Evolutionary conservation across 2,329 filamentous ascomycete genomes (phyloP), one percentile per base, ranked within the genome.

Genomic region (Exophiala sideris): DNA sequence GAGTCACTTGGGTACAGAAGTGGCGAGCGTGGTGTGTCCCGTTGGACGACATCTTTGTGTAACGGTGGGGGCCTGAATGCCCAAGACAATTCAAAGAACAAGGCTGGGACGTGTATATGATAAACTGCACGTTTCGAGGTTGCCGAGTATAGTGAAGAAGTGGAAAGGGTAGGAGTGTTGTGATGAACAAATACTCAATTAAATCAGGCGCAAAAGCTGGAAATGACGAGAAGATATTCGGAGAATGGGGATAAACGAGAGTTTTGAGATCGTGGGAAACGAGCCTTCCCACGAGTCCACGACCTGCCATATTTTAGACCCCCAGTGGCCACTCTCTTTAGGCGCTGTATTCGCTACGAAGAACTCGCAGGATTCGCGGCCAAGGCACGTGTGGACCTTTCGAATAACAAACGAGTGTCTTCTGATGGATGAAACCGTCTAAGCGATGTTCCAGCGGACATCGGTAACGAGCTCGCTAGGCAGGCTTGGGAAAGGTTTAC

Each of bases 1-100:
- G 63, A 33, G 65, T 67, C 45, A 71, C 68, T n/a, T 73, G 58
- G 1, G 60, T 62, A 53, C 73, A 76, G 11, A 65, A 51, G 6
- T 36, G 45, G 14, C 54, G 54, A 12, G 34, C 18, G 39, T 47
- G 41, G 8, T 40, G 46, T 34, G 57, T 57, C 12, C 20, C 18
- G 49, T 58, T 56, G 3, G 47, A 49, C 21, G 47, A 42, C 52
- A 55, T 54, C 5, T 33, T 56, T 36, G 11, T 48, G n/a, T 21
- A n/a, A 16, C 34, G 21, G 14, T 21, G 36, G 20, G 18, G 2
- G 45, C 33, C 29, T 7, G 12, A 14, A 24, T 20, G 12, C 14
- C 41, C 18, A 9, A 14, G 9, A n/a, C 20, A 2, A 39, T 16
- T 11, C 18, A 11, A 38, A 20, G n/a, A 8, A 10, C 32, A 48